Evolutionary conservation across 306 rosid genomes (phyloP).

Genomic region (Lathyrus sativus): DNA sequence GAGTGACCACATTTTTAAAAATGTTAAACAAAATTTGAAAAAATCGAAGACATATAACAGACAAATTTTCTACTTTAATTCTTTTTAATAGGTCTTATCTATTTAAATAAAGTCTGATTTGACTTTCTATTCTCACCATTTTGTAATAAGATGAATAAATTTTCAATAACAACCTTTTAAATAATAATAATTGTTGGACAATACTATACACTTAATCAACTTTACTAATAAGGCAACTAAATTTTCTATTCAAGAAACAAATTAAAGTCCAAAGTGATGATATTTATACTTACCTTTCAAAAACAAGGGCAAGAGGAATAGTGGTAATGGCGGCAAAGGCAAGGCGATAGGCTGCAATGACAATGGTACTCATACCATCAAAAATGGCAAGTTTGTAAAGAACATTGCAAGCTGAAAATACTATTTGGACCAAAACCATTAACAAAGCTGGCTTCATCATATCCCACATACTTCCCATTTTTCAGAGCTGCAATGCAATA

Average conservation of each 20-base stretch:
- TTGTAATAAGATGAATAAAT: too few relatives aligned
- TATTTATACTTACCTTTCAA: slow-evolving; percentile 43
- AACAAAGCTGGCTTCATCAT: slow-evolving; percentile 43
- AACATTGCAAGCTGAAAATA: slow-evolving; percentile 51
- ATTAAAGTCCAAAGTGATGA: slow-evolving; percentile 4
- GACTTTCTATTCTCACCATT: too few relatives aligned
- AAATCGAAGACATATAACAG: too few relatives aligned
- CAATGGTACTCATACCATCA: slow-evolving; percentile 65
- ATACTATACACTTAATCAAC: too few relatives aligned
- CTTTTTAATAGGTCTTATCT: too few relatives aligned
- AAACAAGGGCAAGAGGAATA: slow-evolving; percentile 50
- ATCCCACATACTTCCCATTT: slow-evolving; percentile 27
- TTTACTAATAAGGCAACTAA: neutral
- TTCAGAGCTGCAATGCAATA: neutral
- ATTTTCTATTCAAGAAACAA: neutral
- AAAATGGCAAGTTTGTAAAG: slow-evolving; percentile 55
- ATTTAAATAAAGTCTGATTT: too few relatives aligned
- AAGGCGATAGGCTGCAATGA: slow-evolving; percentile 48
- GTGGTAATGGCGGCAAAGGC: slow-evolving; percentile 49
- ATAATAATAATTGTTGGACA: too few relatives aligned
- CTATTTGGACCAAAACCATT: slow-evolving; percentile 53
- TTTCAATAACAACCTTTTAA: too few relatives aligned
- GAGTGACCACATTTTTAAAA: too few relatives aligned
- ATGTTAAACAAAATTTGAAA: too few relatives aligned
- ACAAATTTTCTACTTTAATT: too few relatives aligned